Evolutionary conservation across 2,329 filamentous ascomycete species (phyloP), one percentile per base, ranked within the genome.

Genomic region (Trichoderma endophyticum): DNA sequence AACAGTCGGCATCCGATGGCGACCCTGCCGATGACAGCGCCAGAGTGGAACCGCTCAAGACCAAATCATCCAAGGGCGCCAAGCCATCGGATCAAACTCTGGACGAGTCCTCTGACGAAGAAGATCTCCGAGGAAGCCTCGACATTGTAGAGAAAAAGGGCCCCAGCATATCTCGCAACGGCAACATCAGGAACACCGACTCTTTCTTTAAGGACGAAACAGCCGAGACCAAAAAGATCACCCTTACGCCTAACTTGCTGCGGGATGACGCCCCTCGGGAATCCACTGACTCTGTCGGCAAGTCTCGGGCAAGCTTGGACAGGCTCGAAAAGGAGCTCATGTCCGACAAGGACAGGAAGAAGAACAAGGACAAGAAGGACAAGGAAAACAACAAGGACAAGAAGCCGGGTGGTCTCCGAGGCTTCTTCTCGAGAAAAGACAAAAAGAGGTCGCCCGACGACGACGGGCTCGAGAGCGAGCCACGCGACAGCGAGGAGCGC

Each of bases 181-280:
- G 94, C 56, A 95, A 93, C 26, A 88, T 97, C 59, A 89, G 95
- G 74, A 97, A 97, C 79, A 95, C 94, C 5, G 95, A 98, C 82
- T 97, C 95, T 1, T 98, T 98, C 85, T 98, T 98, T 86, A 97
- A 94, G 81, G 96, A 98, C 78, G 95, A 99, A 78, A 94, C 90
- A 36, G 92, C 94, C 48, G 96, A 98, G 81, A 98, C 96, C 3
- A 94, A 97, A 82, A 98, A 98, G 84, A 98, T 99, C 76, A 97
- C 95, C 0, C 88, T 99, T 59, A 99, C 96, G 4, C 96, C 96
- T 1, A 97, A 97, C 76, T 83, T 99, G 68, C 84, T 98, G 54
- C 91, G 95, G 56, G 95, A 98, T 75, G 95, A 98, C 76, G 87
- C 85, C 75, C 82, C 85, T 54, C 80, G 85, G 83, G 80, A 95